Base-by-base conservation (phyloP, 768 basidiomycete species). In the Leccinum boreale region DNA sequence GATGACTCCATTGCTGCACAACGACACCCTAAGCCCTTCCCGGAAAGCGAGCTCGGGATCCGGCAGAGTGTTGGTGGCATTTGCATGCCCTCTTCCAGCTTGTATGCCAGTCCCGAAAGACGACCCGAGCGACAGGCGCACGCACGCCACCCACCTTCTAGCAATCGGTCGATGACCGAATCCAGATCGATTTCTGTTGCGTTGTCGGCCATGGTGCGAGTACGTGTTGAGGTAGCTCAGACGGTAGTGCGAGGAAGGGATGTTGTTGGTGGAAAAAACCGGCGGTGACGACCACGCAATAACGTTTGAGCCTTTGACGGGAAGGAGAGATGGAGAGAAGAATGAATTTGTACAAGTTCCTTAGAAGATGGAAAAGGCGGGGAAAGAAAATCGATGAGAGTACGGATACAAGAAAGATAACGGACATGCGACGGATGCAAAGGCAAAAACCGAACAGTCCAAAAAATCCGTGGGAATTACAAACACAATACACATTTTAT, bases 111-210 rank as follows among this genome's bases (percentile, higher is more conserved):
- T 26, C 58, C 60, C 53, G 49, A 64, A 51, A 60, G 65, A 67
- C 52, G 55, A 56, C 19, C 48, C 50, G 65, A 70, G 60, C 46
- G 12, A 71, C 52, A 70, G 51, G 61, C 62, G 57, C 59, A 65
- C 64, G 69, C 72, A 65, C 64, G 69, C 72, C 71, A 72, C 89
- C 77, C 80, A 96, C 96, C 96, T 88, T 98, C 96, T 62, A 98
- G 81, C 62, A 98, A 82, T 60, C 94, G 85, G 86, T 98, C 96
- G 71, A 99, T 98, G 81, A 99, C 94, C 75, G 94, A 95, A 82
- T 99, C 96, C 61, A 98, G 85, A 84, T 99, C 96, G 77, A 99
- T 96, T 75, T 98, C 96, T 71, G 89, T 89, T 60, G 84, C 78
- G 65, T 86, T 79, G 69, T 92, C 90, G 70, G 89, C 85, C 90